These are phyloP conservation scores for Onygenales sp. DNA, from an alignment of 2,329 filamentous ascomycete genomes.

Conservation along the genomic window DNA sequence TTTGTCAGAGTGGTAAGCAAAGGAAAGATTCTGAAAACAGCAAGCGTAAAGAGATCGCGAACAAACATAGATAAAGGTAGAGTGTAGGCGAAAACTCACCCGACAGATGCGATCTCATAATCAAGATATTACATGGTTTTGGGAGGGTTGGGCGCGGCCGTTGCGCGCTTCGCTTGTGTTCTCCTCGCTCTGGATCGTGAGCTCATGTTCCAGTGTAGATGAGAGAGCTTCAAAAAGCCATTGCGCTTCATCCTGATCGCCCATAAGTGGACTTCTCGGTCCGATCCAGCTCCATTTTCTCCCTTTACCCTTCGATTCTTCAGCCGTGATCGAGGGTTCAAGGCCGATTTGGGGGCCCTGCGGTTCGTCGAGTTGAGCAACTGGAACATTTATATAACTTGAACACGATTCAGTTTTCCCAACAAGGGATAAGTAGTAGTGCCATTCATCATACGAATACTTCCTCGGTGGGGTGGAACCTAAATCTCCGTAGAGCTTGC, in stretches of 20 bases:
- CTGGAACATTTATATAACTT: conserved; percentile 19
- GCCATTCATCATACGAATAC: conserved; percentile 38
- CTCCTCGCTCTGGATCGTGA: conserved; percentile 20
- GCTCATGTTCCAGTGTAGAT: conserved; percentile 27
- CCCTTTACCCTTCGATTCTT: neutral
- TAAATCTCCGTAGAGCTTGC: conserved; percentile 29
- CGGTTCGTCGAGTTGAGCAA: conserved; percentile 2
- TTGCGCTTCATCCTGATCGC: conserved; percentile 32
- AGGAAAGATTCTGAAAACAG: neutral
- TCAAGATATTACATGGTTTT: neutral
- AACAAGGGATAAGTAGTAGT: conserved; percentile 40
- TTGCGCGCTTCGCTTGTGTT: neutral
- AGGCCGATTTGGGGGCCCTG: conserved; percentile 1
- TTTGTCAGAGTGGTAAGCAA: too few relatives aligned
- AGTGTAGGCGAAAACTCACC: too few relatives aligned
- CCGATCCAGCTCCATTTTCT: conserved; percentile 34
- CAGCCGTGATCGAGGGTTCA: neutral
- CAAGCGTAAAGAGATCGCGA: neutral
- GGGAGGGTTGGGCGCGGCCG: neutral
- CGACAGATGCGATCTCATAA: too few relatives aligned
- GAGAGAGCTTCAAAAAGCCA: conserved; percentile 34
- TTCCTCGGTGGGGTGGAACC: conserved; percentile 22
- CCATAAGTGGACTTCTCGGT: conserved; percentile 28
- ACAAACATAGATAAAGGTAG: neutral
- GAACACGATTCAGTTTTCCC: conserved; percentile 35